Evolutionary conservation across 2,329 filamentous ascomycete species (phyloP).

Genomic region (Myriangium duriaei): DNA sequence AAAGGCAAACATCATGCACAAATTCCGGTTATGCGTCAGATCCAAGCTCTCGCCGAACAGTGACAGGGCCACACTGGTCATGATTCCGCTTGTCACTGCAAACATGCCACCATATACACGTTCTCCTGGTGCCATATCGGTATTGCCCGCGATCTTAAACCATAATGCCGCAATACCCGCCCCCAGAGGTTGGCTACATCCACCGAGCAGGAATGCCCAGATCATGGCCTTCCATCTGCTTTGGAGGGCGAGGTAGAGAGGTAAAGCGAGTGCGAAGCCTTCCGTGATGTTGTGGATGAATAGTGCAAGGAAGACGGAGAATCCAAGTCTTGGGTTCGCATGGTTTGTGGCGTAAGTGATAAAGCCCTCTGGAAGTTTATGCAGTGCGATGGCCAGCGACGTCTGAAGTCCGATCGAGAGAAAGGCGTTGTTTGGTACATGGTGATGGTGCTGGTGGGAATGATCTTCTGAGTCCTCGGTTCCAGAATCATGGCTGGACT

Average conservation of each 20-base stretch:
- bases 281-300: slow-evolving; percentile 98
- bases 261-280: slow-evolving; percentile 86
- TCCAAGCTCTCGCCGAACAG: slow-evolving; percentile 77
- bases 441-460: slow-evolving; percentile 60
- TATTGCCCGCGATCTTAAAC: slow-evolving; percentile 59
- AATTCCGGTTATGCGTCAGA: slow-evolving; percentile 62
- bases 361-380: slow-evolving; percentile 81
- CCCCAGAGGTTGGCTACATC: slow-evolving; percentile 74
- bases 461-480: slow-evolving; percentile 8
- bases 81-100: slow-evolving; percentile 80
- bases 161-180: slow-evolving; percentile 73
- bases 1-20: slow-evolving; percentile 73
- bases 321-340: slow-evolving; percentile 74
- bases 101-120: slow-evolving; percentile 69
- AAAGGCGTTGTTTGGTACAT: slow-evolving; percentile 89
- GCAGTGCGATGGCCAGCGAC: slow-evolving; percentile 83
- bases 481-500: slow-evolving; percentile 7
- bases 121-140: slow-evolving; percentile 37
- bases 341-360: slow-evolving; percentile 97
- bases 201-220: slow-evolving; percentile 73
- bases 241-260: slow-evolving; percentile 79
- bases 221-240: slow-evolving; percentile 71
- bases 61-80: slow-evolving; percentile 85
- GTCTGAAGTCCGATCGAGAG: slow-evolving; percentile 93
- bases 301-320: slow-evolving; percentile 86